Evolutionary conservation across 768 basidiomycete genomes (phyloP).

Genomic region (Naematelia encephala): DNA sequence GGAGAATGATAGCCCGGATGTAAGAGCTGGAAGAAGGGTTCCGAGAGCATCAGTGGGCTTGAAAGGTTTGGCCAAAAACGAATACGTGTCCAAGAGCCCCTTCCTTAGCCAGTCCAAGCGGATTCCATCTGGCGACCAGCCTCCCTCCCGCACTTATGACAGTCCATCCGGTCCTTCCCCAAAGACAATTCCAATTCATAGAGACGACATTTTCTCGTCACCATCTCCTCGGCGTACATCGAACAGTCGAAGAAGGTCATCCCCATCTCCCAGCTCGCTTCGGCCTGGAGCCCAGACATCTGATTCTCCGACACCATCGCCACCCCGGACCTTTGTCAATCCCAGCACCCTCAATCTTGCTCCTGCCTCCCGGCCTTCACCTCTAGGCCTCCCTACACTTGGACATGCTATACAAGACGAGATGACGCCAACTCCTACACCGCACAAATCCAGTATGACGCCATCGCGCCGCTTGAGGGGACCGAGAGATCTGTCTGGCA

Average conservation of each 20-base stretch:
- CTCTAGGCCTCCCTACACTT: conserved; percentile 14
- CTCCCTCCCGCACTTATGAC: conserved; percentile 15
- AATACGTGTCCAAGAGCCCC: conserved; percentile 40
- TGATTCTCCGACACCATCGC: conserved; percentile 28
- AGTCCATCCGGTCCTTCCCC: conserved; percentile 21
- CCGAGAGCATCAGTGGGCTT: conserved; percentile 40
- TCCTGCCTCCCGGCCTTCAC: conserved; percentile 25
- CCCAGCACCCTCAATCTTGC: conserved; percentile 8
- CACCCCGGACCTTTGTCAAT: conserved; percentile 12
- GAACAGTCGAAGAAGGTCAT: background rate
- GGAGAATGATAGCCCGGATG: conserved; percentile 38
- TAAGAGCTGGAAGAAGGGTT: conserved; percentile 21
- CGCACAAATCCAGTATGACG: conserved; percentile 44
- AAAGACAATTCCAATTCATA: conserved; percentile 24
- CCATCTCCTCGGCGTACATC: conserved; percentile 34
- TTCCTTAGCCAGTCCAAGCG: conserved; percentile 30
- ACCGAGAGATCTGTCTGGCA: conserved; percentile 26
- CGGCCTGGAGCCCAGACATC: conserved; percentile 7
- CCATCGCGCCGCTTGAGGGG: conserved; percentile 44
- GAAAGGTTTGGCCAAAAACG: conserved; percentile 41
- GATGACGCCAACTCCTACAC: conserved; percentile 32
- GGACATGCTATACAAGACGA: conserved; percentile 1
- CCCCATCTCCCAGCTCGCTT: conserved; percentile 17
- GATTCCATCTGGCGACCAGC: conserved; percentile 24
- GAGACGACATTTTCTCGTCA: conserved; percentile 37